phyloP scores from a whole-genome alignment of 2,329 filamentous ascomycete genomes.

The Cladophialophora psammophila region DNA sequence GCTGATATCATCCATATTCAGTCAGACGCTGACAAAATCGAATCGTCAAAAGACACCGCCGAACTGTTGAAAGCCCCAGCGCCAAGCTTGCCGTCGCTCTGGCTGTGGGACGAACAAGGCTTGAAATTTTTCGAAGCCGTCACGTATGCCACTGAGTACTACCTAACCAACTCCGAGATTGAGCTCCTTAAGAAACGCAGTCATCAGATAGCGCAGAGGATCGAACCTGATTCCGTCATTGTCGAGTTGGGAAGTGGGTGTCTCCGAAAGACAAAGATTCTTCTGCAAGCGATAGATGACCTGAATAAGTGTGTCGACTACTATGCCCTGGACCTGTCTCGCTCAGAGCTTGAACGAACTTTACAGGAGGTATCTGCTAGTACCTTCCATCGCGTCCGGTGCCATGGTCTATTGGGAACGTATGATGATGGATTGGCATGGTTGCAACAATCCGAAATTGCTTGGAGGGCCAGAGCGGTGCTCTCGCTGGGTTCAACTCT shows the following conservation, averaged over 20 bases:
- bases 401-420: conserved; percentile 84
- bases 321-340: conserved; percentile 85
- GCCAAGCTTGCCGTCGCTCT: conserved; percentile 76
- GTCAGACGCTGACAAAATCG: conserved; percentile 69
- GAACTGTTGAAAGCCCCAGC: conserved; percentile 65
- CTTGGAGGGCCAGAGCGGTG: conserved; percentile 73
- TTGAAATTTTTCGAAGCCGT: conserved; percentile 86
- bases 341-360: conserved; percentile 80
- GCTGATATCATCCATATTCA: conserved; percentile 72
- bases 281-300: conserved; percentile 82
- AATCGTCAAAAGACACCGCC: conserved; percentile 73
- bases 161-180: conserved; percentile 91
- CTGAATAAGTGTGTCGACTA: conserved; percentile 80
- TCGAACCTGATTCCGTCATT: conserved; percentile 77
- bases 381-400: conserved; percentile 74
- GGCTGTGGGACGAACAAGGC: conserved; percentile 78
- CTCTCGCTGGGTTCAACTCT: conserved; percentile 80
- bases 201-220: conserved; percentile 72
- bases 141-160: conserved; percentile 92
- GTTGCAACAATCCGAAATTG: conserved; percentile 72
- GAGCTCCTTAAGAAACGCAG: conserved; percentile 75
- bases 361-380: conserved; percentile 74
- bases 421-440: conserved; percentile 92
- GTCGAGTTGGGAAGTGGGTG: conserved; percentile 88
- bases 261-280: conserved; percentile 85